A percentile compares a stretch with the other conserved stretches of the same genome.
Evolutionary conservation across 352 stramenopile genomes (phyloP).

Genomic region (Phytopythium montanum): DNA sequence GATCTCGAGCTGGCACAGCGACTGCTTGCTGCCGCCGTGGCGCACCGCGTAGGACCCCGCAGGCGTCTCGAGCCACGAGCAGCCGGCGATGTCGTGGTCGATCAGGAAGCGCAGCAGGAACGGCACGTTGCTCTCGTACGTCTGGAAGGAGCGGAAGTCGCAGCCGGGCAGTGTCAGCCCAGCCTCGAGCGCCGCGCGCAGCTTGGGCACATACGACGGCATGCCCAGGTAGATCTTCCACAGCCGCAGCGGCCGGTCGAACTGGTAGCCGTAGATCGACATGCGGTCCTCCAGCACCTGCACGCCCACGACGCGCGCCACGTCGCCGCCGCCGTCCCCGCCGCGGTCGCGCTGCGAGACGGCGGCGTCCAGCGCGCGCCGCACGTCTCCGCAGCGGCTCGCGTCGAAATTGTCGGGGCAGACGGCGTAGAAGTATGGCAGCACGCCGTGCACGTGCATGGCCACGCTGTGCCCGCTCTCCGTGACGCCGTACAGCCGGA

Average conservation of each 20-base stretch:
- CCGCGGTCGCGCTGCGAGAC: slow-evolving; percentile 55
- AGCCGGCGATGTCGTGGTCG: slow-evolving; percentile 95
- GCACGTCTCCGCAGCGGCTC: slow-evolving; percentile 65
- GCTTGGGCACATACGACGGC: slow-evolving; percentile 93
- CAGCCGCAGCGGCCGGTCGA: slow-evolving; percentile 60
- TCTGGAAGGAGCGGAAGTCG: slow-evolving; percentile 78
- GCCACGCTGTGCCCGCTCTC: slow-evolving; percentile 94
- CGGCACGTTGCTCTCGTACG: slow-evolving; percentile 98
- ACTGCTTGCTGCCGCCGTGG: slow-evolving; percentile 66
- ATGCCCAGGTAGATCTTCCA: slow-evolving; percentile 94
- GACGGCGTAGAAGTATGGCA: slow-evolving; percentile 96
- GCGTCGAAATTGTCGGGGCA: slow-evolving; percentile 75
- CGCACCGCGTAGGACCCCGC: slow-evolving; percentile 90
- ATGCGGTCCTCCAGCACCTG: slow-evolving; percentile 76
- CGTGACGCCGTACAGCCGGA: slow-evolving; percentile 97
- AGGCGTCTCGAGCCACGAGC: slow-evolving; percentile 96
- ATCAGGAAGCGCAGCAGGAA: slow-evolving; percentile 99
- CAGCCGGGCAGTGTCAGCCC: slow-evolving; percentile 72
- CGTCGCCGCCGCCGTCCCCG: slow-evolving; percentile 32
- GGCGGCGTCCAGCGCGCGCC: slow-evolving; percentile 51
- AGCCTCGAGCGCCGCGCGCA: slow-evolving; percentile 88
- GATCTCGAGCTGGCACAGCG: slow-evolving; percentile 94
- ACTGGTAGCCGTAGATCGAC: slow-evolving; percentile 88
- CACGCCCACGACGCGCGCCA: slow-evolving; percentile 55
- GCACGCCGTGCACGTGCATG: slow-evolving; percentile 97